Percentiles rank a stretch among this genome's conserved stretches.
phyloP scores from a whole-genome alignment of 1,139 yeast species.

The Lodderomyces theae region DNA sequence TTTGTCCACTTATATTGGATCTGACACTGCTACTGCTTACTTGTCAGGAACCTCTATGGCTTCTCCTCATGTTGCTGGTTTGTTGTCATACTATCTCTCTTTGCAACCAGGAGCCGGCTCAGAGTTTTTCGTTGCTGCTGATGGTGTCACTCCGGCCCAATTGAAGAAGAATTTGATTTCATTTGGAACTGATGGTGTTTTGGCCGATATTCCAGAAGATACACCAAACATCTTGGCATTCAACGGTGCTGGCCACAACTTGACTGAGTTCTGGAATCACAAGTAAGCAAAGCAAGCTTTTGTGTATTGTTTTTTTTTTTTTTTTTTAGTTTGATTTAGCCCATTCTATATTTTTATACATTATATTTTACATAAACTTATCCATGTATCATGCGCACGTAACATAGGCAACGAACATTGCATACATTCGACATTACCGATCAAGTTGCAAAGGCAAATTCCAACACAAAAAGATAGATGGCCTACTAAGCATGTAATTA shows the following conservation, averaged over 20 bases:
- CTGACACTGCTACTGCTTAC: conserved; percentile 67
- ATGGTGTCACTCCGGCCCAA: conserved; percentile 75
- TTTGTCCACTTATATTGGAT: conserved; percentile 83
- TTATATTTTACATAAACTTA: too few species aligned
- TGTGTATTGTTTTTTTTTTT: too few species aligned
- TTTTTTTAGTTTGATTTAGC: too few species aligned
- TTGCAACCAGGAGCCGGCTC: conserved; percentile 86
- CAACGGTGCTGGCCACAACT: conserved; percentile 89
- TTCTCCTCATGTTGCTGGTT: conserved; percentile 93
- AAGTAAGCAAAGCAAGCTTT: conserved; percentile 3
- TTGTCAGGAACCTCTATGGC: conserved; percentile 99
- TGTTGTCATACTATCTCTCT: conserved; percentile 83
- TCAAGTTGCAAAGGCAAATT: too few species aligned
- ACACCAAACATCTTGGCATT: conserved; percentile 88
- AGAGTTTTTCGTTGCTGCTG: conserved; percentile 57
- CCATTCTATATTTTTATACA: background rate
- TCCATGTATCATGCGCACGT: too few species aligned
- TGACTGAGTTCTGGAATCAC: conserved; percentile 64
- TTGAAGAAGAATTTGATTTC: conserved; percentile 84
- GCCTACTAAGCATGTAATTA: too few species aligned
- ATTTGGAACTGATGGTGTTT: conserved; percentile 68
- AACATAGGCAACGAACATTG: too few species aligned
- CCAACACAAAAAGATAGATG: too few species aligned
- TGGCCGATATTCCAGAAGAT: conserved; percentile 71
- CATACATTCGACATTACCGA: too few species aligned